Conservation (phyloP, 164 flowering plant species). For the Nelumbo lutea region DNA sequence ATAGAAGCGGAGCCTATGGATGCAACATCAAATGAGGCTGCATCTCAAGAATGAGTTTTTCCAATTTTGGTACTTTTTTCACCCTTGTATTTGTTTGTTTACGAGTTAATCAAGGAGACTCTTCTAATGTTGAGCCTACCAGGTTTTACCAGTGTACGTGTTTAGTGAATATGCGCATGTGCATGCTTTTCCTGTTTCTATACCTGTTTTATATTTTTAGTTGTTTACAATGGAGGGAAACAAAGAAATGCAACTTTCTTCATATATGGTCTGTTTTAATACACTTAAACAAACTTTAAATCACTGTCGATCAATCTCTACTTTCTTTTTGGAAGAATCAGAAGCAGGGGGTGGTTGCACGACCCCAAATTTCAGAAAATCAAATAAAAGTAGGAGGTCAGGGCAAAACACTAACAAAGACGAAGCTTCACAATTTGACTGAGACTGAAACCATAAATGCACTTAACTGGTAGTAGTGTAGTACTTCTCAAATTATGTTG, state of each 20-base stretch:
- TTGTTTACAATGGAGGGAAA: background rate
- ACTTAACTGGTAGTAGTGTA: too few relatives aligned
- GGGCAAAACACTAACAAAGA: too few relatives aligned
- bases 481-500: too few relatives aligned
- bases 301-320: too few relatives aligned
- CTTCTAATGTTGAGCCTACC: too few relatives aligned
- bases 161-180: background rate
- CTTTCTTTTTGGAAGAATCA: too few relatives aligned
- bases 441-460: too few relatives aligned
- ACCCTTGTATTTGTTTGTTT: background rate
- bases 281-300: background rate
- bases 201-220: background rate
- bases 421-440: too few relatives aligned
- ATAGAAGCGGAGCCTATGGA: slow-evolving; percentile 67
- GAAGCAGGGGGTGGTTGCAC: too few relatives aligned
- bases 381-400: too few relatives aligned
- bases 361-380: too few relatives aligned
- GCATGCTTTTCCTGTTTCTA: background rate
- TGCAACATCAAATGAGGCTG: slow-evolving; percentile 40
- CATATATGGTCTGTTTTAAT: background rate
- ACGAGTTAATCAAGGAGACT: background rate
- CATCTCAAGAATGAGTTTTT: slow-evolving; percentile 28
- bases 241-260: background rate
- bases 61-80: slow-evolving; percentile 16
- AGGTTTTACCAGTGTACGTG: background rate